Conservation (phyloP, 2,329 filamentous ascomycete species). For the Exophiala sp. region DNA sequence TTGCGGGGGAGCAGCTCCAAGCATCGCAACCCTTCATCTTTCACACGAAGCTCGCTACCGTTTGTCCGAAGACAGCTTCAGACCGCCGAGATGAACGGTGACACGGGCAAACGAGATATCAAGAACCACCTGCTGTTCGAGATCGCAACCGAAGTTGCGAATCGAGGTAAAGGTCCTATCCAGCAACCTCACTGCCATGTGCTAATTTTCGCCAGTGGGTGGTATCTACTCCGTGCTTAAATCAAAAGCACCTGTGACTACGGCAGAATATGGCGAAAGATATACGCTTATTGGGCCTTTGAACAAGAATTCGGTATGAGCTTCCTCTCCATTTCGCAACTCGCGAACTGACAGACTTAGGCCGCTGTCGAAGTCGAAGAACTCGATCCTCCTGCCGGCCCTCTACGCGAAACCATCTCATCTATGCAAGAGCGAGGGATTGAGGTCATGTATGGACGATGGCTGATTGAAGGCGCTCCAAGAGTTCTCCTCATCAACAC, state of each 20-base stretch:
- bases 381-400: conserved; percentile 76
- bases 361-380: conserved; percentile 98
- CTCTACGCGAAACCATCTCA: conserved; percentile 76
- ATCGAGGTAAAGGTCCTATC: conserved; percentile 64
- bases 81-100: conserved; percentile 27
- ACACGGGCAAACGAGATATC: conserved; percentile 61
- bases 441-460: conserved; percentile 85
- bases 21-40: background rate
- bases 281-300: conserved; percentile 94
- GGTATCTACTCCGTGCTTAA: conserved; percentile 99
- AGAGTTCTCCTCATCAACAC: conserved; percentile 93
- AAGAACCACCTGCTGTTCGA: conserved; percentile 96
- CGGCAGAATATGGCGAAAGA: conserved; percentile 94
- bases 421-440: conserved; percentile 92
- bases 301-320: conserved; percentile 78
- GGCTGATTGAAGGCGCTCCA: conserved; percentile 95
- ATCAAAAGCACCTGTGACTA: conserved; percentile 96
- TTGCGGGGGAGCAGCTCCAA: background rate
- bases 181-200: conserved; percentile 19
- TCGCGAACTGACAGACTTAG: conserved; percentile 43
- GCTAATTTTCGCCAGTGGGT: conserved; percentile 61
- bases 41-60: background rate
- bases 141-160: conserved; percentile 93
- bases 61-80: background rate
- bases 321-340: background rate